These are phyloP conservation scores for Vanrija sp. DNA, from an alignment of 1,284 basidiomycete species.

Conservation along the genomic window DNA sequence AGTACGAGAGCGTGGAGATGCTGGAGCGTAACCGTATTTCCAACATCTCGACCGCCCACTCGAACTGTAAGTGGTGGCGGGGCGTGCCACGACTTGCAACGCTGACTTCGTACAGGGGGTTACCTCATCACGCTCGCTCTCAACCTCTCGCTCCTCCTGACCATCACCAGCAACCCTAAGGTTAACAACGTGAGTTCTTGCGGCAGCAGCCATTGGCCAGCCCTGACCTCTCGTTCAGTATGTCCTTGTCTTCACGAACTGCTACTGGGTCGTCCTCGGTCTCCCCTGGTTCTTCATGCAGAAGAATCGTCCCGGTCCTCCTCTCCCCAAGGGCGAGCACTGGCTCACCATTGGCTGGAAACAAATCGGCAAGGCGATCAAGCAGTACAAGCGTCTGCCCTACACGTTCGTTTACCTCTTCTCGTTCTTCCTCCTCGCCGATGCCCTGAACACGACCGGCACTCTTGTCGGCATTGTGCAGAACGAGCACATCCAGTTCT, in stretches of 20 bases:
- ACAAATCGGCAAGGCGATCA: constrained; percentile 68
- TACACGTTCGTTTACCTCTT: constrained; percentile 72
- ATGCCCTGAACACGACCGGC: constrained; percentile 27
- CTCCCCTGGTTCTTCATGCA: constrained; percentile 83
- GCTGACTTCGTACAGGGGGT: constrained; percentile 52
- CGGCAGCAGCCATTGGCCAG: background rate
- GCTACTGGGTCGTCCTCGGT: constrained; percentile 66
- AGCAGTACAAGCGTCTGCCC: constrained; percentile 57
- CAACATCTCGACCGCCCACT: constrained; percentile 75
- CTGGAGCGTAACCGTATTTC: constrained; percentile 78
- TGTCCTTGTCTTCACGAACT: constrained; percentile 53
- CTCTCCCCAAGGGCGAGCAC: constrained; percentile 64
- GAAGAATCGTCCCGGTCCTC: constrained; percentile 66
- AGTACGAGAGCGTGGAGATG: constrained; percentile 70
- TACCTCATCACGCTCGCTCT: constrained; percentile 65
- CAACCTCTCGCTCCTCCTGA: constrained; percentile 69
- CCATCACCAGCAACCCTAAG: constrained; percentile 58
- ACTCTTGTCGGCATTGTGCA: constrained; percentile 50
- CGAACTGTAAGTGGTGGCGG: constrained; percentile 50
- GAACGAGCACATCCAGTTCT: constrained; percentile 69
- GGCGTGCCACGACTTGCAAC: background rate
- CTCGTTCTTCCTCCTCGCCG: constrained; percentile 65
- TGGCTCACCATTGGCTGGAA: constrained; percentile 77
- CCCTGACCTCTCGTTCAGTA: constrained; percentile 1
- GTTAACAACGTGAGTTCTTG: constrained; percentile 57